These are phyloP conservation scores for Dorcoceras hygrometricum DNA, from an alignment of 257 asterid species.

Conservation along the genomic window DNA sequence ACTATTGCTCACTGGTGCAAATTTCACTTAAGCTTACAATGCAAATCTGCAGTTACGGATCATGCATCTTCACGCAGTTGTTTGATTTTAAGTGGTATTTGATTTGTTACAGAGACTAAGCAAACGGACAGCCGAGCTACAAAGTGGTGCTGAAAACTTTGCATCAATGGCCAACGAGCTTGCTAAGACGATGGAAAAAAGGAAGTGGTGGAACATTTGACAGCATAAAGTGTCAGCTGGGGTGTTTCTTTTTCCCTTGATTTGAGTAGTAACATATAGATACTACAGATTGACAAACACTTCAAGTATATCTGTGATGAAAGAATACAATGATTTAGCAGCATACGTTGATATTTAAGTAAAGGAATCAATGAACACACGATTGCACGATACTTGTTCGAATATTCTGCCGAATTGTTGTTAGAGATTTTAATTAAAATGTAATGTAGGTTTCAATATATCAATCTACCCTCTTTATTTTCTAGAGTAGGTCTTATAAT, in stretches of 20 bases:
- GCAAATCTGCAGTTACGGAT: background rate
- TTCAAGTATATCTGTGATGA: conserved; percentile 6
- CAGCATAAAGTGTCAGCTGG: background rate
- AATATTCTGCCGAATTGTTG: background rate
- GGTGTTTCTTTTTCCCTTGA: conserved; percentile 12
- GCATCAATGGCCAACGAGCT: conserved; percentile 69
- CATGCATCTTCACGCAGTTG: background rate
- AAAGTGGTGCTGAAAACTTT: conserved; percentile 67
- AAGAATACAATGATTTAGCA: conserved; percentile 13
- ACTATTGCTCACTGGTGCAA: background rate
- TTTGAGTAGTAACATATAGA: conserved; percentile 26
- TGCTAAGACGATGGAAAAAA: conserved; percentile 75
- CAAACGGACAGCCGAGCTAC: conserved; percentile 65
- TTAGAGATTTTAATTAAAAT: too few relatives aligned
- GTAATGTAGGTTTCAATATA: too few relatives aligned
- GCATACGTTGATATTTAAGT: conserved; percentile 2
- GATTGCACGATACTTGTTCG: too few relatives aligned
- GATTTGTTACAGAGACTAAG: conserved; percentile 52
- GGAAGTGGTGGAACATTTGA: conserved; percentile 84
- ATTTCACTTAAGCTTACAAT: background rate
- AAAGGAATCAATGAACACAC: background rate
- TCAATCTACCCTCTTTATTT: too few relatives aligned
- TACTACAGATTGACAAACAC: background rate
- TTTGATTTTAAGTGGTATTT: background rate
- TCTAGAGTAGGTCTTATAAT: too few relatives aligned